These are phyloP conservation scores for Selenicereus undatus DNA, from an alignment of 148 eudicot species.

Conservation along the genomic window DNA sequence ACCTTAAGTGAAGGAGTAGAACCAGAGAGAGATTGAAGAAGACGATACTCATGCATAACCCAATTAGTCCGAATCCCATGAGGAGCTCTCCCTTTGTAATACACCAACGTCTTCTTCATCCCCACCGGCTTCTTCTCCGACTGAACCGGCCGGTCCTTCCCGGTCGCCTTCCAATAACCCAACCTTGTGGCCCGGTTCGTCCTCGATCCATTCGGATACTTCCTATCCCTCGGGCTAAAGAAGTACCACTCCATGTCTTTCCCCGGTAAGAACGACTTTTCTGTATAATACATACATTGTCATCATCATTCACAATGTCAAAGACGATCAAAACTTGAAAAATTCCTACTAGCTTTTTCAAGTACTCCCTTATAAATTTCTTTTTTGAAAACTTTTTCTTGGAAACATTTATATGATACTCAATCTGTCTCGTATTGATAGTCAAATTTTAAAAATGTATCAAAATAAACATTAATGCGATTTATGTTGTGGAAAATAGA, in stretches of 20 bases:
- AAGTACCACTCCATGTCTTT: conserved; percentile 52
- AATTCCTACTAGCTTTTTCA: no score
- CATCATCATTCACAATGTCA: no score
- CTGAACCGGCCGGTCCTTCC: conserved; percentile 35
- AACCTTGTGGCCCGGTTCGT: conserved; percentile 43
- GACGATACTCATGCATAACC: conserved; percentile 50
- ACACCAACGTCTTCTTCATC: conserved; percentile 51
- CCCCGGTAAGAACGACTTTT: conserved; percentile 40
- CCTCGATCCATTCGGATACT: conserved; percentile 46
- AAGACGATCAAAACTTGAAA: no score
- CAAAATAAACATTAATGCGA: no score
- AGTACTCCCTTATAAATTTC: no score
- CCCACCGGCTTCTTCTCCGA: conserved; percentile 35
- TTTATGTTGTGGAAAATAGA: no score
- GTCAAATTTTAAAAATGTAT: no score
- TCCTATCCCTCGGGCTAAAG: conserved; percentile 47
- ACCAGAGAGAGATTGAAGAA: conserved; percentile 35
- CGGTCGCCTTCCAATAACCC: conserved; percentile 50
- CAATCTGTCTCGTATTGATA: no score
- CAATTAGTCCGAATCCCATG: conserved; percentile 44
- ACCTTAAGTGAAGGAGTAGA: conserved; percentile 40
- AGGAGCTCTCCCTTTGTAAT: conserved; percentile 45
- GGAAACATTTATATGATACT: no score
- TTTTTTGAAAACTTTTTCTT: no score
- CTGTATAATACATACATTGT: background rate